Evolutionary conservation across 768 basidiomycete species (phyloP), one percentile per base, ranked within the genome.

Genomic region (Sutorius australiensis): DNA sequence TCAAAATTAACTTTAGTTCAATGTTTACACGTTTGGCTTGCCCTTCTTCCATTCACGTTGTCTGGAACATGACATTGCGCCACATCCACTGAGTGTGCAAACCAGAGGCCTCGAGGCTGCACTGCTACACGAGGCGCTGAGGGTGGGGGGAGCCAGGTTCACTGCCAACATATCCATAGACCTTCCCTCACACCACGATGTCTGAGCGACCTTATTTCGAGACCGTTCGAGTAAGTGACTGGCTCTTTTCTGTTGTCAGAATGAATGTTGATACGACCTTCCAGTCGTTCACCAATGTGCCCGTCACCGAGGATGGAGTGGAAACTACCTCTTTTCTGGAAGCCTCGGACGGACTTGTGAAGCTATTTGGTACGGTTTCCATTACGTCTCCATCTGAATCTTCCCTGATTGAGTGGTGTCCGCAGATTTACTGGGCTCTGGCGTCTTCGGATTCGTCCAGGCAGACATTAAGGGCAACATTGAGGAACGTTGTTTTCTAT

Each of bases 271-370:
- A 51, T 46, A 46, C 24, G 38, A 41, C 40, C 31, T 45, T 14
- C 49, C 27, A 97, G 94, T 93, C 91, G 10, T 98, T 90, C 70
- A 82, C 80, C 61, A 89, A 95, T 56, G 90, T 98, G 37, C 80
- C 83, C 14, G 75, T 89, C 59, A 82, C 81, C n/a, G 77, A 81
- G 40, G 72, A 76, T 5, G 94, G 95, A 13, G 83, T 98, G 46
- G 84, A 93, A 65, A 92, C 93, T 0, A 63, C 73, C 17, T 69
- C 78, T 12, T 98, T 98, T 75, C 76, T 93, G 42, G 86, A 91
- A 64, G 95, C 95, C 1, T 83, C 92, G 17, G 92, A 95, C 69
- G 94, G 91, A 16, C 78, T 98, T 27, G 76, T 87, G 14, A 74
- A 79, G 49, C 73, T 89, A 73, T 89, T 89, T 64, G 85, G 87